Evolutionary conservation across 2,329 filamentous ascomycete genomes (phyloP).

Genomic region (Didymella arachidicola): DNA sequence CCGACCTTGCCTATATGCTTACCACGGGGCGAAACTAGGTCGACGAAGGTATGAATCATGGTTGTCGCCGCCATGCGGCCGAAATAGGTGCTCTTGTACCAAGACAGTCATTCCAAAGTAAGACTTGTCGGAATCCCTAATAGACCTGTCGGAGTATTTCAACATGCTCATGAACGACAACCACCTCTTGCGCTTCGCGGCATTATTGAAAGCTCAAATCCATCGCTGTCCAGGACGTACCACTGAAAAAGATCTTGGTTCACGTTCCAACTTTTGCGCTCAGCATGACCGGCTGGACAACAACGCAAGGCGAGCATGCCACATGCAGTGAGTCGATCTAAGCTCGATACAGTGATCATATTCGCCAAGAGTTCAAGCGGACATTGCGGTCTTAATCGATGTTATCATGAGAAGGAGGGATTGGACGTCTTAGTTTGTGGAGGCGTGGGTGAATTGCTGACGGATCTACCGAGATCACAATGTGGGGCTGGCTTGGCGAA

Average conservation of each 20-base stretch:
- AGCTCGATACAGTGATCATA: neutral
- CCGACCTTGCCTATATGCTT: neutral
- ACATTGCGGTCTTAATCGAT: too few relatives aligned
- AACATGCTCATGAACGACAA: neutral
- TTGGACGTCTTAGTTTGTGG: neutral
- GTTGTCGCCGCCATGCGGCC: neutral
- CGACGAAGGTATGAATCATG: neutral
- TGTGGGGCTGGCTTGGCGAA: neutral
- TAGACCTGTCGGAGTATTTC: neutral
- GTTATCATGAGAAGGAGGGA: too few relatives aligned
- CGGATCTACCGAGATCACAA: neutral
- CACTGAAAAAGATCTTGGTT: too few relatives aligned
- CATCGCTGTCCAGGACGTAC: neutral
- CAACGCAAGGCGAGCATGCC: neutral
- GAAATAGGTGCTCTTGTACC: neutral
- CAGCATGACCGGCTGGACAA: neutral
- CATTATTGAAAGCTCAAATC: neutral
- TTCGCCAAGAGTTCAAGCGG: neutral
- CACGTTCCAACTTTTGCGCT: neutral
- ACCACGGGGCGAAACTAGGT: neutral
- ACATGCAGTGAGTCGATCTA: neutral
- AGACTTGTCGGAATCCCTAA: neutral
- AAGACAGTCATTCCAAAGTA: neutral
- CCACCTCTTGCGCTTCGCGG: neutral
- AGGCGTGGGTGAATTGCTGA: neutral